Percentiles rank a stretch among this genome's conserved stretches.
phyloP scores from a whole-genome alignment of 2,329 filamentous ascomycete species.

The Didymella glomerata region DNA sequence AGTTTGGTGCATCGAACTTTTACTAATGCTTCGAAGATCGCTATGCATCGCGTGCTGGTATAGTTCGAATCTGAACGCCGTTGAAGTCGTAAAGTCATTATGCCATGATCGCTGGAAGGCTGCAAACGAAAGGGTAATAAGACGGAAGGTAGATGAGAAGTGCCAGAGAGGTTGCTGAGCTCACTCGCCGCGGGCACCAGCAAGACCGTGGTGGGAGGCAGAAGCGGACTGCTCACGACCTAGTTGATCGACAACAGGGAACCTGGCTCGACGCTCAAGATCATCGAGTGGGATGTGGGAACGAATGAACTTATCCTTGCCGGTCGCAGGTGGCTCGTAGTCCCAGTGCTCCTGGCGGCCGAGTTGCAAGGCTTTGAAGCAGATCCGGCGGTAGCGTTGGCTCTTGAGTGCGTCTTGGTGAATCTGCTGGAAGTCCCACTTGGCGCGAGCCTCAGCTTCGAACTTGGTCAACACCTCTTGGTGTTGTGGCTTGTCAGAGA shows the following conservation, averaged over 20 bases:
- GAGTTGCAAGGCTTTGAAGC: constrained; percentile 80
- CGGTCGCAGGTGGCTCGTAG: constrained; percentile 77
- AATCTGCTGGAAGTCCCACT: constrained; percentile 84
- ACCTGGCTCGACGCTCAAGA: constrained; percentile 78
- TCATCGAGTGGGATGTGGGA: constrained; percentile 83
- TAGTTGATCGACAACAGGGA: constrained; percentile 63
- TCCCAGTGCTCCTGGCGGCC: constrained; percentile 78
- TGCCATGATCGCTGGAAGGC: constrained; percentile 1
- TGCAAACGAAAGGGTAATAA: neutral
- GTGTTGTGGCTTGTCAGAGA: constrained; percentile 50
- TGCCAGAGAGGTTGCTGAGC: neutral
- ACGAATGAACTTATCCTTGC: constrained; percentile 76
- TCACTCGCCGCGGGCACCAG: constrained; percentile 49
- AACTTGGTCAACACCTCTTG: constrained; percentile 66
- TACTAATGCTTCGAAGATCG: neutral
- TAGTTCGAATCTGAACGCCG: constrained; percentile 7
- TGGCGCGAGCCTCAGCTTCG: constrained; percentile 73
- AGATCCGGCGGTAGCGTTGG: constrained; percentile 79
- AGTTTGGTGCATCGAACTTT: neutral
- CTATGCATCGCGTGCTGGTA: constrained; percentile 6
- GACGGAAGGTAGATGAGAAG: neutral
- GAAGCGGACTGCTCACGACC: constrained; percentile 50
- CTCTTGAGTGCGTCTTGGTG: constrained; percentile 76
- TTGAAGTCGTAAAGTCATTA: constrained; percentile 11
- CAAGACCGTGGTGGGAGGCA: constrained; percentile 47